phyloP scores from a whole-genome alignment of 768 basidiomycete genomes.

The Lactifluus subvellereus region DNA sequence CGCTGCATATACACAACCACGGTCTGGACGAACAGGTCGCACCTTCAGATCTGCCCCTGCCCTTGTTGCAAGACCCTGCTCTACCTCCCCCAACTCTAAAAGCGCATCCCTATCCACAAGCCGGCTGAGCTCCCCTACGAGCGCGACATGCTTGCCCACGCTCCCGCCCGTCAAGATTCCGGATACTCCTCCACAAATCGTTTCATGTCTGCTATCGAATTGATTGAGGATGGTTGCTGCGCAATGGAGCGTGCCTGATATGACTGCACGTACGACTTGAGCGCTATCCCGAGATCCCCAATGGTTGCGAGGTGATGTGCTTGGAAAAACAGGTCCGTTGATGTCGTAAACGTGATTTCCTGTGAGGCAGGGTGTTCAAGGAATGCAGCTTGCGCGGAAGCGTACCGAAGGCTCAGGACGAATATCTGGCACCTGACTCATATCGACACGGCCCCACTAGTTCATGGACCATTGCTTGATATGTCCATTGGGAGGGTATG shows the following conservation, averaged over 20 bases:
- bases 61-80: slow-evolving; percentile 92
- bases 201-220: slow-evolving; percentile 97
- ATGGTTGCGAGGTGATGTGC: slow-evolving; percentile 88
- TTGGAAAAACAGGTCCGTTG: slow-evolving; percentile 92
- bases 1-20: slow-evolving; percentile 40
- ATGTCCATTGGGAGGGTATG: slow-evolving; percentile 95
- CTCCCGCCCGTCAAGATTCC: slow-evolving; percentile 97
- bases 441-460: slow-evolving; percentile 83
- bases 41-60: slow-evolving; percentile 88
- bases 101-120: slow-evolving; percentile 82
- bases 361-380: slow-evolving; percentile 30
- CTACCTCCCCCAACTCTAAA: slow-evolving; percentile 87
- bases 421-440: slow-evolving; percentile 80
- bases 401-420: slow-evolving; percentile 77
- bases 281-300: slow-evolving; percentile 87
- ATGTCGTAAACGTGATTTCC: slow-evolving; percentile 91
- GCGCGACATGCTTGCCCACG: slow-evolving; percentile 95
- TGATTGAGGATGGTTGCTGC: slow-evolving; percentile 73
- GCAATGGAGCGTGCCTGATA: slow-evolving; percentile 82
- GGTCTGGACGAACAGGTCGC: slow-evolving; percentile 21
- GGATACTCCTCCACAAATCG: slow-evolving; percentile 97
- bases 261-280: slow-evolving; percentile 89
- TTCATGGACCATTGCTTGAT: slow-evolving; percentile 99
- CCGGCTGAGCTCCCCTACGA: slow-evolving; percentile 93
- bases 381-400: slow-evolving; percentile 5